Conservation (phyloP, 441 rosid genomes). For the Aquilaria agallochum region DNA sequence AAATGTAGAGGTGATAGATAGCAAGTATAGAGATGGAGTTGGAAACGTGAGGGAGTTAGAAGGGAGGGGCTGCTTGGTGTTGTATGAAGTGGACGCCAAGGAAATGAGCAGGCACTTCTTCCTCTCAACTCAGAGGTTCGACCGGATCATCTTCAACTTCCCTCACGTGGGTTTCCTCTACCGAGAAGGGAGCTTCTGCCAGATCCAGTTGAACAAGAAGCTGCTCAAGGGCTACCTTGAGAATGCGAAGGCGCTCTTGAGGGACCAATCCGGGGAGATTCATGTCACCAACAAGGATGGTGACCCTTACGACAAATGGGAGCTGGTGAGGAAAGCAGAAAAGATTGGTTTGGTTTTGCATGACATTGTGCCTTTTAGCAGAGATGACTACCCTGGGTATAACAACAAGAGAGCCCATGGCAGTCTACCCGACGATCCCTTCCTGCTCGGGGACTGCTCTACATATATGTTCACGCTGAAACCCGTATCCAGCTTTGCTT, state of each 20-base stretch:
- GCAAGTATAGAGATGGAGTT: conserved; percentile 23
- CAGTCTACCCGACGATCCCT: conserved; percentile 14
- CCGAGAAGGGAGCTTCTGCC: conserved; percentile 28
- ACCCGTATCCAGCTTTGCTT: not conserved
- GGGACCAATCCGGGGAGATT: conserved; percentile 25
- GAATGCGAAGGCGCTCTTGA: conserved; percentile 24
- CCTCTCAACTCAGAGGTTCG: conserved; percentile 29
- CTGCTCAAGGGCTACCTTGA: conserved; percentile 26
- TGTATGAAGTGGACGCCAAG: conserved; percentile 31
- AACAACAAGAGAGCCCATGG: conserved; percentile 32
- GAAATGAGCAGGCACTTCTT: conserved; percentile 29
- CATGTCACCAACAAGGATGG: conserved; percentile 34
- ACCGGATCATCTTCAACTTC: conserved; percentile 32
- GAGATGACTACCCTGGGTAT: conserved; percentile 28
- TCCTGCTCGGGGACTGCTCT: conserved; percentile 22
- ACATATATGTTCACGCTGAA: conserved; percentile 32
- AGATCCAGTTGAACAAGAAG: conserved; percentile 36
- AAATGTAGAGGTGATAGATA: conserved; percentile 16
- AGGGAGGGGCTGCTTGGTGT: conserved; percentile 26
- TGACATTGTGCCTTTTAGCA: conserved; percentile 23
- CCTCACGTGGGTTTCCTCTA: conserved; percentile 37
- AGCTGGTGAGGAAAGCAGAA: conserved; percentile 30
- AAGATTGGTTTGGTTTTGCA: conserved; percentile 24
- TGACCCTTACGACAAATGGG: conserved; percentile 32
- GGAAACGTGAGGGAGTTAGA: conserved; percentile 26